Percentiles rank a stretch among this genome's conserved stretches.
These are phyloP conservation scores for Anethum foeniculum DNA, from an alignment of 140 eudicot species.

Conservation along the genomic window DNA sequence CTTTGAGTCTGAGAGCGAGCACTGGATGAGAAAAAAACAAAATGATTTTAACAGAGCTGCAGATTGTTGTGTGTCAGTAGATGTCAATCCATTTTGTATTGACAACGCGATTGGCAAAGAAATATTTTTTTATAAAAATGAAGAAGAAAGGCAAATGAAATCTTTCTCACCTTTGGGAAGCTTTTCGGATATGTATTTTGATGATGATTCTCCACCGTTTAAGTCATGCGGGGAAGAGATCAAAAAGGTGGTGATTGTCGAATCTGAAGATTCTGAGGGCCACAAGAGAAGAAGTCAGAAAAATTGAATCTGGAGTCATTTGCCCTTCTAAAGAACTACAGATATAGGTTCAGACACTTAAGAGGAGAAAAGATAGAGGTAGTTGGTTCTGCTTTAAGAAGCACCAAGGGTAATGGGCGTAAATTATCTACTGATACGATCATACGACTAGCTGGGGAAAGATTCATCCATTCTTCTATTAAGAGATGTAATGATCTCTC, in stretches of 20 bases:
- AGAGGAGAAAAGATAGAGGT: slow-evolving; percentile 1
- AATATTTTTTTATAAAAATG: neutral
- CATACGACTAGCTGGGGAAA: slow-evolving; percentile 21
- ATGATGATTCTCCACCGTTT: slow-evolving; percentile 19
- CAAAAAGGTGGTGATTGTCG: neutral
- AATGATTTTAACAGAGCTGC: neutral
- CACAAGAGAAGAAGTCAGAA: neutral
- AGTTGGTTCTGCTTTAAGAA: neutral
- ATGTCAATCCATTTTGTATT: neutral
- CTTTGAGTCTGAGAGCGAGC: neutral
- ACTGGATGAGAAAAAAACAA: neutral
- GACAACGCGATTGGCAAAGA: neutral
- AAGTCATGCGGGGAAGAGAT: slow-evolving; percentile 13
- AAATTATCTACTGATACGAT: slow-evolving; percentile 15
- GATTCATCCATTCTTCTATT: slow-evolving; percentile 14
- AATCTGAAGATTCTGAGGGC: neutral
- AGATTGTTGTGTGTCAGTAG: neutral
- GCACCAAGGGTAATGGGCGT: neutral
- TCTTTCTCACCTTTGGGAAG: neutral
- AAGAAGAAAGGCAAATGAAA: slow-evolving; percentile 9
- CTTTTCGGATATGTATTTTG: slow-evolving; percentile 10
- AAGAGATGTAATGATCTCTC: neutral
- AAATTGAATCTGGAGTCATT: neutral
- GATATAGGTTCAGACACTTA: slow-evolving; percentile 3
- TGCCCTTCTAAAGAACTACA: neutral